Evolutionary conservation across 805 yeast species (phyloP), one percentile per base, ranked within the genome.

Genomic region (Yarrowia deformans): DNA sequence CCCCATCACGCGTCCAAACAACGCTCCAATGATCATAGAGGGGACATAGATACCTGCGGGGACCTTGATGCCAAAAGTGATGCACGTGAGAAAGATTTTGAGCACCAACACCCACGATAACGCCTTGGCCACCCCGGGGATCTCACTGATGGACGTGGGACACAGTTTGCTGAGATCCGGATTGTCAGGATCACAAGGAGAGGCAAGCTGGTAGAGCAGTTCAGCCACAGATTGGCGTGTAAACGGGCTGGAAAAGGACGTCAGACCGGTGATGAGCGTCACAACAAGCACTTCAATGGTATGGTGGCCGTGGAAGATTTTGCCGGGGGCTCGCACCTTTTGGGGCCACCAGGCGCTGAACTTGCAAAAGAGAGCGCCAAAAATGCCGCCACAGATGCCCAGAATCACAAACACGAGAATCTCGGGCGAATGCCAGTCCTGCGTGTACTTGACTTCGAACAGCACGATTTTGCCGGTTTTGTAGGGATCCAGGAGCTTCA

Each of bases 41-140:
- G 90, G 90, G 1, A 87, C 87, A 71, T 86, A 87, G 14, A 87
- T 83, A 6, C 90, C 90, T 55, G 85, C 82, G 1, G 90, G 90
- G 2, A 86, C 77, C 72, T 85, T 86, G 64, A 85, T 74, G 1
- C 90, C 90, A 75, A 85, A 85, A 0, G 89, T 85, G 14, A 86
- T 75, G 32, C 83, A 79, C 7, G 89, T 86, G 39, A 86, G 75
- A 3, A 81, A 69, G 0, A 82, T 71, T 71, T 85, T 86, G 56
- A 84, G 75, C 2, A 80, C 70, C 45, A 86, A 77, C 3, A 88
- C 88, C 71, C 74, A 73, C 0, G 72, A 58, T 14, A 86, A 77
- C 3, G 77, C 72, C 9, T 72, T 58, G 14, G 84, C 69, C 64
- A 81, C 82, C 5, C 70, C 70, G 2, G 78, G 73, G 54, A 79